Base-by-base conservation (phyloP, 345 rosid genomes). In the Hibiscus trionum region DNA sequence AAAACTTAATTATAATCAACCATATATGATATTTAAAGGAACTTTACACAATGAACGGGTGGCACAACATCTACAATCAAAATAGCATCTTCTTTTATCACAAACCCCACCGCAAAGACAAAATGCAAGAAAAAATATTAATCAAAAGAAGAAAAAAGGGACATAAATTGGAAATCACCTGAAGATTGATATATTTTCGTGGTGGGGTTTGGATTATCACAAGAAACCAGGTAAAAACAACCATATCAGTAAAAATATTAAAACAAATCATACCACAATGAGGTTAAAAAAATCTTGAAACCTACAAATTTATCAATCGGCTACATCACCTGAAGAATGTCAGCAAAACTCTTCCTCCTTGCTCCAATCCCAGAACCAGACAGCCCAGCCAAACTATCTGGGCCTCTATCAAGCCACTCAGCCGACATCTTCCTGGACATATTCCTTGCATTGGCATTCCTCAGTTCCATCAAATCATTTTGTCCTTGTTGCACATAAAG, bases 301-400 rank as follows among this genome's bases (percentile, higher is more conserved):
- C 35, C 35, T 31, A 31, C 35, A 31, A 33, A 15, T 35, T n/a
- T 31, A 59, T 44, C 64, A 9, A 31, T 59, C 29, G 61, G 10
- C 15, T 5, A 73, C 67, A 72, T 65, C 15, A 90, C 97, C 97
- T 90, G 97, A 80, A 95, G 91, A 75, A 90, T 92, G 86, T 95
- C 97, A 15, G 99, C 93, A 77, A 90, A 92, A 83, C 99, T 95
- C 86, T 87, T 95, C 86, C 91, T 87, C 86, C 96, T 88, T 0
- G 84, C 70, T 15, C 93, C 94, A 79, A 92, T 79, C 49, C 87
- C 89, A 72, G 80, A 60, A 55, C 79, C 78, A 66, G 86, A 71
- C 70, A 78, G 46, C 66, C 83, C 89, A 66, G 19, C 71, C 57
- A 77, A 71, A 50, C 81, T 74, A 69, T 84, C 85, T 12, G 81